Base-by-base conservation (phyloP, 2,329 filamentous ascomycete species). In the Aspergillus quadrilineatus region DNA sequence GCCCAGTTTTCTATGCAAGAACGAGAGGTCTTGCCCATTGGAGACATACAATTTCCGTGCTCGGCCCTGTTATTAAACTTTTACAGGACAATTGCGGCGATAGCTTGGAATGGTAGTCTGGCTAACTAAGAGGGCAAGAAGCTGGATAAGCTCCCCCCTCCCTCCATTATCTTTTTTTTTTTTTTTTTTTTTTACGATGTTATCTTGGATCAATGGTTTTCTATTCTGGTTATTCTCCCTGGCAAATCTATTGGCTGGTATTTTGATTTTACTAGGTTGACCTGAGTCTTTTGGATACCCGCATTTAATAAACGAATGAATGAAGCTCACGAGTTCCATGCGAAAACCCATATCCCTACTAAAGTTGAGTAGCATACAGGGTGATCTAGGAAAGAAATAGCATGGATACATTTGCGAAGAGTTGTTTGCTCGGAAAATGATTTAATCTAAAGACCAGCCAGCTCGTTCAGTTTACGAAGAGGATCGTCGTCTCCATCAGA, bases 1-100 rank as follows among this genome's bases (percentile, higher is more conserved):
- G 94, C 69, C 89, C 92, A 0, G 90, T 96, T 0, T 97, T 96
- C 65, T 97, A 96, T 74, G 72, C 74, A 4, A 64, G 76, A 39
- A 75, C 69, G 4, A 69, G 75, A 56, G 68, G 74, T 56, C 59
- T 63, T 47, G 67, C 74, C 17, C 63, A 70, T 61, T 70, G 73
- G 66, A 70, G 64, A 22, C 72, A 74, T 63, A 71, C 69, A 3
- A 69, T 63, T 61, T 70, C 70, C 9, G 63, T 68, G 14, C 57
- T 78, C 54, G 67, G 63, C 26, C 75, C 77, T 41, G 69, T 76
- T 1, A 60, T 75, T 34, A 66, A 69, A 17, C 42, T 71, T 6
- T 62, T 79, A 56, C 70, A 75, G 60, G 65, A 66, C 41, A 67
- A 62, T 32, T 67, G 67, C 6, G 68, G 73, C 43, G 65, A 64